Evolutionary conservation across 1,139 yeast genomes (phyloP).

Genomic region (Pneumocystis carinii): DNA sequence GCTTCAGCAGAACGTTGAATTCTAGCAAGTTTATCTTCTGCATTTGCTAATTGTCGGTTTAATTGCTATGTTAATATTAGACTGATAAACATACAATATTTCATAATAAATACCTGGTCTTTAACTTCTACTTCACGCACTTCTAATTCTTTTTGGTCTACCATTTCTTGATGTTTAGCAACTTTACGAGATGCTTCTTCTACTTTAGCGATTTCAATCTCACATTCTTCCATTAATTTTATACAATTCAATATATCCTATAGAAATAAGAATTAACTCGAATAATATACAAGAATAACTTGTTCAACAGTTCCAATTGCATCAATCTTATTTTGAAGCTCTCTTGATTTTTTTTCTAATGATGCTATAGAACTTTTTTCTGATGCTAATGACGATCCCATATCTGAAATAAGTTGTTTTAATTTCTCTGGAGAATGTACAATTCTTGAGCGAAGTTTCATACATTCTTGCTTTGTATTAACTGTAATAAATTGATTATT

Average conservation of each 20-base stretch:
- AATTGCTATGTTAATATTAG: constrained; percentile 28
- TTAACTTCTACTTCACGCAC: constrained; percentile 31
- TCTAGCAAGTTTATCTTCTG: constrained; percentile 40
- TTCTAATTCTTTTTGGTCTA: constrained; percentile 33
- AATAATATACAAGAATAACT: constrained; percentile 37
- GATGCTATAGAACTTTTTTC: constrained; percentile 31
- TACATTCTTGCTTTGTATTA: constrained; percentile 46
- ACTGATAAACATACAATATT: not conserved
- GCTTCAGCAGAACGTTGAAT: constrained; percentile 36
- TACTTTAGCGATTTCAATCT: constrained; percentile 36
- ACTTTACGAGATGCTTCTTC: constrained; percentile 32
- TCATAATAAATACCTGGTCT: constrained; percentile 24
- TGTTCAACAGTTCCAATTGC: constrained; percentile 42
- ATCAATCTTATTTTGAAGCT: constrained; percentile 41
- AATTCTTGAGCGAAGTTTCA: constrained; percentile 44
- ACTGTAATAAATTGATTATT: constrained; percentile 29
- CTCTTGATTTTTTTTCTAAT: constrained; percentile 37
- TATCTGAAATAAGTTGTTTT: constrained; percentile 40
- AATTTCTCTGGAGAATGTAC: constrained; percentile 48
- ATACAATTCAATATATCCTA: constrained; percentile 1
- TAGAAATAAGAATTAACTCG: not conserved
- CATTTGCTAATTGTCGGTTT: constrained; percentile 38
- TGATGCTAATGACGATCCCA: constrained; percentile 34
- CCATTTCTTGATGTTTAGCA: constrained; percentile 32
- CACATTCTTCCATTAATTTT: constrained; percentile 43